Percentiles rank a stretch among this genome's conserved stretches.
Conservation (phyloP, 2,329 filamentous ascomycete species). For the Juglanconis juglandina region DNA sequence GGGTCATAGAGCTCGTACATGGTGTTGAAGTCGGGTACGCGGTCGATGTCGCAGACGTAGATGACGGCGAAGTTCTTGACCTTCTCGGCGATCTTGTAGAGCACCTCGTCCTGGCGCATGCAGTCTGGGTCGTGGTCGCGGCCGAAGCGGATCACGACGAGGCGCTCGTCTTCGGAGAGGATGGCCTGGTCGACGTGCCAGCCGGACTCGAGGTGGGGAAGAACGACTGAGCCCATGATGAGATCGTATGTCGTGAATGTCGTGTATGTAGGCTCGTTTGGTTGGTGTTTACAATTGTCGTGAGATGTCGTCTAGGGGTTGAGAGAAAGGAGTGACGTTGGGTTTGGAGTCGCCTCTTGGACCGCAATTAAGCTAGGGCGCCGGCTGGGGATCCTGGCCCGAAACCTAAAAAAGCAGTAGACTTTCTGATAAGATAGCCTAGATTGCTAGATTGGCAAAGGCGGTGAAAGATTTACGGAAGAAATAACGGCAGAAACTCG, state of each 20-base stretch:
- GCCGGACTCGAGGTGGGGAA: constrained; percentile 85
- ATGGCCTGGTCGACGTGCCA: constrained; percentile 99
- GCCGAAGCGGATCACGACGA: constrained; percentile 91
- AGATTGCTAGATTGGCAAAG: neutral
- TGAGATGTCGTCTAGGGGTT: too few relatives aligned
- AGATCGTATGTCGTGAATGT: neutral
- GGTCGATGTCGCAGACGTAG: constrained; percentile 89
- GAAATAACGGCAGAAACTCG: constrained; percentile 1
- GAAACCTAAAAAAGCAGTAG: neutral
- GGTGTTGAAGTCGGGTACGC: constrained; percentile 87
- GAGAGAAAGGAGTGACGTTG: neutral
- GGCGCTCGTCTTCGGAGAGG: constrained; percentile 63
- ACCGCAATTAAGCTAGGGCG: neutral
- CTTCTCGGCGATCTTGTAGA: constrained; percentile 87
- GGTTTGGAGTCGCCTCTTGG: neutral
- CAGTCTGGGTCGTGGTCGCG: constrained; percentile 78
- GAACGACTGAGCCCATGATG: constrained; percentile 74
- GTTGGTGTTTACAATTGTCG: neutral
- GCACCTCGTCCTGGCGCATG: constrained; percentile 80
- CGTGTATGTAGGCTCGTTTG: too few relatives aligned
- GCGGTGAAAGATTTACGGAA: neutral
- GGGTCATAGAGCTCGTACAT: constrained; percentile 80
- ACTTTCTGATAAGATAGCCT: constrained; percentile 1
- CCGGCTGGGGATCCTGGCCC: too few relatives aligned
- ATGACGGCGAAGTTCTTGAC: constrained; percentile 93